These are phyloP conservation scores for Kwoniella europaea DNA, from an alignment of 768 basidiomycete genomes.

Conservation along the genomic window DNA sequence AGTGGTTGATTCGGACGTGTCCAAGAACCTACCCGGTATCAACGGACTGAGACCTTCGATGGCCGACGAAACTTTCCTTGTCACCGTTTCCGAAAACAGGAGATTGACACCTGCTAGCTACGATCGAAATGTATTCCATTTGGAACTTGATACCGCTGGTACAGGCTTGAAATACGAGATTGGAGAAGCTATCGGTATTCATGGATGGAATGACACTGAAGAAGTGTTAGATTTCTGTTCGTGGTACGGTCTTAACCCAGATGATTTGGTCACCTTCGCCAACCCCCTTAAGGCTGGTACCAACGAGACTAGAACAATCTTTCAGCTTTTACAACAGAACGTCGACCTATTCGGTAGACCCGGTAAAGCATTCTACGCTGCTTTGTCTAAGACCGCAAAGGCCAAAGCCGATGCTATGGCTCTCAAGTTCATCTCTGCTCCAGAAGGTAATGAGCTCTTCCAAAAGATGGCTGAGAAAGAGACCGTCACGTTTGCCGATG, in stretches of 20 bases:
- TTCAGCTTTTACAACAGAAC: slow-evolving; percentile 95
- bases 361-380: slow-evolving; percentile 92
- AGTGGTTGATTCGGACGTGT: slow-evolving; percentile 38
- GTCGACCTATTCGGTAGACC: slow-evolving; percentile 95
- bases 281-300: slow-evolving; percentile 65
- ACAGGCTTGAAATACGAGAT: slow-evolving; percentile 94
- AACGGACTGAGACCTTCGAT: slow-evolving; percentile 82
- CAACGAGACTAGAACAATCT: slow-evolving; percentile 89
- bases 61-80: slow-evolving; percentile 86
- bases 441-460: slow-evolving; percentile 88
- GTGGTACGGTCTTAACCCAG: slow-evolving; percentile 88
- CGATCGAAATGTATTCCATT: slow-evolving; percentile 97
- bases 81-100: slow-evolving; percentile 90
- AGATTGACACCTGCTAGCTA: slow-evolving; percentile 94
- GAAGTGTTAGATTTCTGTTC: slow-evolving; percentile 87
- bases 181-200: slow-evolving; percentile 94
- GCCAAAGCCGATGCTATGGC: slow-evolving; percentile 73
- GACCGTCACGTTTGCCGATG: slow-evolving; percentile 89
- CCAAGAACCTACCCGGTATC: slow-evolving; percentile 60
- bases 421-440: slow-evolving; percentile 86
- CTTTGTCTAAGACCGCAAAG: slow-evolving; percentile 77
- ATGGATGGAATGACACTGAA: slow-evolving; percentile 93
- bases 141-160: slow-evolving; percentile 89
- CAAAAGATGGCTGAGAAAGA: slow-evolving; percentile 96
- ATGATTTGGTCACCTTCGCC: slow-evolving; percentile 79